Conservation (phyloP, 148 eudicot genomes). For the Rhododendron griersonianum region DNA sequence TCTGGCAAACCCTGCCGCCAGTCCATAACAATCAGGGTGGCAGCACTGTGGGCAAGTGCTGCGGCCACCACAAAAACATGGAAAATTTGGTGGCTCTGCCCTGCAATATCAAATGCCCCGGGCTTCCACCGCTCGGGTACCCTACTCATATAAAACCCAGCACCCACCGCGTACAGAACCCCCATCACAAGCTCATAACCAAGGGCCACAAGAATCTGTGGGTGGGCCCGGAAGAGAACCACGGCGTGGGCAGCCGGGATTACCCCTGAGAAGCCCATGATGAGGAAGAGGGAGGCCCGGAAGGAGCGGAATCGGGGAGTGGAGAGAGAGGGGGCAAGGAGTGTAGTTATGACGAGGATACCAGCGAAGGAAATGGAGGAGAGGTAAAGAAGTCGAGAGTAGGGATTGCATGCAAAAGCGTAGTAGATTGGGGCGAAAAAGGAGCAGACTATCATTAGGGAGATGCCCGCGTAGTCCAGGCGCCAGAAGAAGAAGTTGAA, state of each 20-base stretch:
- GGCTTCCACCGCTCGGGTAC: constrained; percentile 87
- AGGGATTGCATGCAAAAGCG: constrained; percentile 56
- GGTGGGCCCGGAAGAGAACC: constrained; percentile 40
- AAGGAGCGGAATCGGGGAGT: constrained; percentile 52
- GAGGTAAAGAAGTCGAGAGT: constrained; percentile 53
- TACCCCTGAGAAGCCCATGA: constrained; percentile 84
- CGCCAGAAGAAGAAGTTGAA: constrained; percentile 82
- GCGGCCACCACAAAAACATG: constrained; percentile 82
- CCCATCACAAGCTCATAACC: constrained; percentile 72
- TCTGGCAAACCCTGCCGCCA: constrained; percentile 48
- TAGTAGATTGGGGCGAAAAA: constrained; percentile 83
- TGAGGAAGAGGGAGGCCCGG: constrained; percentile 63
- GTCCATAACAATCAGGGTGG: constrained; percentile 57
- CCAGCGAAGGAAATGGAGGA: constrained; percentile 56
- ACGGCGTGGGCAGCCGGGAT: constrained; percentile 77
- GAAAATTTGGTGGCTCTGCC: constrained; percentile 92
- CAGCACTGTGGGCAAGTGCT: constrained; percentile 64
- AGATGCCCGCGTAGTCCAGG: constrained; percentile 80
- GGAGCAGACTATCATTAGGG: constrained; percentile 83
- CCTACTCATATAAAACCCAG: constrained; percentile 57
- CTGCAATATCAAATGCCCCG: constrained; percentile 77
- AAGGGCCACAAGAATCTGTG: constrained; percentile 53
- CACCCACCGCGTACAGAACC: constrained; percentile 62
- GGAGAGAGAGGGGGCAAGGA: constrained; percentile 65
- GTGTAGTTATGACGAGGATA: constrained; percentile 49